A percentile compares a stretch with the other conserved stretches of the same genome.
These are phyloP conservation scores for Podila minutissima DNA, from an alignment of 192 early-diverging fungal genomes.

Conservation along the genomic window DNA sequence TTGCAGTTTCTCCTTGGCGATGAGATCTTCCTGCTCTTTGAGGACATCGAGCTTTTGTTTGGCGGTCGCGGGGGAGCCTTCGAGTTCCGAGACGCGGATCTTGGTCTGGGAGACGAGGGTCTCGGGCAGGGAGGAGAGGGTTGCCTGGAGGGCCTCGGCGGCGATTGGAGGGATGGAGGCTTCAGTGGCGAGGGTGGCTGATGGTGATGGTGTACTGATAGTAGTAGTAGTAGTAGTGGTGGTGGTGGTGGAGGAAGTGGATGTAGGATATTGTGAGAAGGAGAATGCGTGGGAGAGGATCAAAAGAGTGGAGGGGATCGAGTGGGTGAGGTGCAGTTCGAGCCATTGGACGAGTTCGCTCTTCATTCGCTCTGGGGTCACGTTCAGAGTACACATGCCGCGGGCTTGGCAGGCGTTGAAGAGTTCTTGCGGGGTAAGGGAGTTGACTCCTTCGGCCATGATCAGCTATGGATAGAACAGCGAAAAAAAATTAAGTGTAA, in stretches of 20 bases:
- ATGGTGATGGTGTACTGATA: neutral
- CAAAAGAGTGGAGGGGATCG: slow-evolving; percentile 87
- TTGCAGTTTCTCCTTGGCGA: slow-evolving; percentile 59
- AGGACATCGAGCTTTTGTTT: slow-evolving; percentile 91
- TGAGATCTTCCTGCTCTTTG: slow-evolving; percentile 93
- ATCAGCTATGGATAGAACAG: slow-evolving; percentile 63
- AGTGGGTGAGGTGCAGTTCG: slow-evolving; percentile 88
- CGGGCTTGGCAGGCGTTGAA: slow-evolving; percentile 84
- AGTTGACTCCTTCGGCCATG: slow-evolving; percentile 80
- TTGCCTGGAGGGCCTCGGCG: slow-evolving; percentile 87
- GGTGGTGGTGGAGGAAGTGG: neutral
- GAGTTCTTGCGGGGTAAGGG: slow-evolving; percentile 83
- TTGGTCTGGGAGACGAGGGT: slow-evolving; percentile 76
- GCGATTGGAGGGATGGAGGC: slow-evolving; percentile 17
- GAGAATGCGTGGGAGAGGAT: slow-evolving; percentile 88
- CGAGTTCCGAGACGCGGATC: slow-evolving; percentile 75
- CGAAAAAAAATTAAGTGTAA: neutral
- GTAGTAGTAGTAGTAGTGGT: neutral
- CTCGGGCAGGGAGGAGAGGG: slow-evolving; percentile 86
- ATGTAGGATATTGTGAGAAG: slow-evolving; percentile 52
- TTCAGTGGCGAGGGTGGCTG: neutral
- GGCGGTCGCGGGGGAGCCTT: slow-evolving; percentile 82
- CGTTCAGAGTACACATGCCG: slow-evolving; percentile 86
- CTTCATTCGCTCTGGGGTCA: slow-evolving; percentile 83
- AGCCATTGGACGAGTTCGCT: slow-evolving; percentile 91